Base-by-base conservation (phyloP, 225 moss, liverwort and hornwort species). In the Marchantia polymorpha region DNA sequence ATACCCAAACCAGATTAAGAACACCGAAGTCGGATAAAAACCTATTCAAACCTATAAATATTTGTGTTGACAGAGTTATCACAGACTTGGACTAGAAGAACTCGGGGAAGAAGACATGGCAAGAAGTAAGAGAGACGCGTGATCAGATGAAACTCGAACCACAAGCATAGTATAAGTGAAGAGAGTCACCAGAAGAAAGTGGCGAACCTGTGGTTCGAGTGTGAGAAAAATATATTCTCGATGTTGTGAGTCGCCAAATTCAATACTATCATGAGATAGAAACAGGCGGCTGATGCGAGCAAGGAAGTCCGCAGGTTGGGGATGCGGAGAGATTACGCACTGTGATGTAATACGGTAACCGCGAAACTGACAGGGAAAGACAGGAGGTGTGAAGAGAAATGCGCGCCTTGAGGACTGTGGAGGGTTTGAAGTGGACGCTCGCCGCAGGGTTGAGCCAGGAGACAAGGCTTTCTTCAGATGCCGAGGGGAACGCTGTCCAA, bases 181-280 rank as follows among this genome's bases (percentile, higher is more conserved):
- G 85, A 70, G n/a, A 85, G 76, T 82, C 80, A 85, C 75, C 79
- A 75, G 64, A 72, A 53, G 70, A 30, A 54, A 73, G 72, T 74
- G 73, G 81, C 64, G 76, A 71, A n/a, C 72, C 78, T 52, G 64
- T 51, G 64, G 51, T 65, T 63, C 77, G 59, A n/a, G 78, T 63
- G 74, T 20, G 69, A 29, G 64, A 61, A 52, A 72, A 63, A 69
- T 26, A 67, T 75, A 56, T 79, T 82, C 85, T 75, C 73, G 73
- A 85, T 23, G 78, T 58, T 75, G 69, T 69, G 52, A 79, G 69
- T 79, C 78, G 64, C 81, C 85, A 69, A 81, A 78, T 85, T 75
- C 75, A 74, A 78, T 75, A 80, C 84, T 81, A 73, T 77, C 81
- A 85, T 85, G 69, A 69, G 70, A 61, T 12, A 52, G 71, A 74